These are phyloP conservation scores for Nidula niveotomentosa DNA, from an alignment of 1,284 basidiomycete genomes.

Conservation along the genomic window DNA sequence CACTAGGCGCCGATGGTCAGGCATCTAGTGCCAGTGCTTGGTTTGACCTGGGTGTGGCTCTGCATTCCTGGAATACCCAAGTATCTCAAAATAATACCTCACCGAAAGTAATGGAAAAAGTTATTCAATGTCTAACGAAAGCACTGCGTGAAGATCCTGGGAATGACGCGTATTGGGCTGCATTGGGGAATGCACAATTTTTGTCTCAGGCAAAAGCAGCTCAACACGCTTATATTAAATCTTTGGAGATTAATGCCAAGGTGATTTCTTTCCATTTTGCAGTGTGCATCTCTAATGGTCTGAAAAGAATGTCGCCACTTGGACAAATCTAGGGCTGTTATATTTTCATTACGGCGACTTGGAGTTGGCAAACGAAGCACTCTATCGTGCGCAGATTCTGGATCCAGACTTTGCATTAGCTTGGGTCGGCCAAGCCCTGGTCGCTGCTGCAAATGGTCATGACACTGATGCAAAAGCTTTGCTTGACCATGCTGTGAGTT, in stretches of 20 bases:
- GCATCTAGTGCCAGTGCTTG: conserved; percentile 60
- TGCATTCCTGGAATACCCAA: conserved; percentile 51
- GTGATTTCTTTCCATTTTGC: conserved; percentile 31
- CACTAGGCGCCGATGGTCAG: conserved; percentile 65
- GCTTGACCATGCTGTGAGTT: conserved; percentile 79
- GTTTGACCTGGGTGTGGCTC: conserved; percentile 75
- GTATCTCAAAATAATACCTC: conserved; percentile 27
- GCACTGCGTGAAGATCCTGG: conserved; percentile 78
- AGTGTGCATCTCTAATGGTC: conserved; percentile 10
- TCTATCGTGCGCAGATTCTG: conserved; percentile 86
- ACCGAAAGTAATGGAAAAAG: conserved; percentile 44
- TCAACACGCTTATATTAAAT: conserved; percentile 92
- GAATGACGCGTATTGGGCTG: conserved; percentile 82
- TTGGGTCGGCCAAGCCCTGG: conserved; percentile 94
- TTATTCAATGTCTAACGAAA: conserved; percentile 66
- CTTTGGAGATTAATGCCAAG: conserved; percentile 84
- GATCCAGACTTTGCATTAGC: conserved; percentile 89
- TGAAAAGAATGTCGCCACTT: conserved; percentile 68
- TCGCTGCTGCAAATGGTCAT: conserved; percentile 73
- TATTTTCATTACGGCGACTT: conserved; percentile 84
- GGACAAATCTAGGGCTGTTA: conserved; percentile 91
- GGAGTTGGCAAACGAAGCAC: conserved; percentile 85
- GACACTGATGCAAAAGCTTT: conserved; percentile 65
- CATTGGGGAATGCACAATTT: conserved; percentile 78
- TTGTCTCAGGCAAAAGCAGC: conserved; percentile 66